Evolutionary conservation across 2,329 filamentous ascomycete species (phyloP).

Genomic region (Ophiostoma ulmi): DNA sequence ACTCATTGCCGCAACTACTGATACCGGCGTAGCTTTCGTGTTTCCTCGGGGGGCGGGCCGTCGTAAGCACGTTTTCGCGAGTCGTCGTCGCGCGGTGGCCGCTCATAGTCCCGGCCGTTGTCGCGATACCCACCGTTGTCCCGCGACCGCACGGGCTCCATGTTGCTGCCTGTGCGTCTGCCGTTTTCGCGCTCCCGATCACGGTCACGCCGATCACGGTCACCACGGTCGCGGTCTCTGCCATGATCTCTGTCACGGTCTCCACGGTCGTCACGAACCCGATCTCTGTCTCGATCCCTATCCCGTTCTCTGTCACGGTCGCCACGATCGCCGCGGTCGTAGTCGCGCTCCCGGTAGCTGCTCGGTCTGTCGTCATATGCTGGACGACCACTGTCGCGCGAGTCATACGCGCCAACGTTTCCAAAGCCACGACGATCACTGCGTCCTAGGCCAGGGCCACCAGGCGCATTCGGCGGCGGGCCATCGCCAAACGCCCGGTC

Average conservation of each 20-base stretch:
- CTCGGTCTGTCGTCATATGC: constrained; percentile 38
- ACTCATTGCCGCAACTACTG: constrained; percentile 37
- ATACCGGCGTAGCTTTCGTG: constrained; percentile 60
- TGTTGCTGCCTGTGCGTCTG: constrained; percentile 33
- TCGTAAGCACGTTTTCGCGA: constrained; percentile 68
- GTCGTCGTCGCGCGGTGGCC: constrained; percentile 51
- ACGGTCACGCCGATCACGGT: constrained; percentile 11
- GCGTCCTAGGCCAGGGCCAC: constrained; percentile 43
- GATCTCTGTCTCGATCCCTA: constrained; percentile 27
- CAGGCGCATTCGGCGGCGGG: constrained; percentile 40
- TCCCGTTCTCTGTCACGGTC: constrained; percentile 40
- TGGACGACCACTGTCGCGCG: constrained; percentile 33
- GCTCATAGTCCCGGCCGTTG: constrained; percentile 45
- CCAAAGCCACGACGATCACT: constrained; percentile 43
- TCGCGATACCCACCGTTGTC: constrained; percentile 23
- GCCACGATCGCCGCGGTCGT: constrained; percentile 35
- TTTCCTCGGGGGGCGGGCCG: constrained; percentile 74
- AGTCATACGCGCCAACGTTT: constrained; percentile 43
- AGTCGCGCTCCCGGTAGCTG: constrained; percentile 46
- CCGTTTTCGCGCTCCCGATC: constrained; percentile 37
- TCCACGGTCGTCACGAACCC: constrained; percentile 39
- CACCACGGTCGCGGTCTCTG: constrained; percentile 37
- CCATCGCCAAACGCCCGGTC: constrained; percentile 39
- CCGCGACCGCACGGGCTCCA: constrained; percentile 30
- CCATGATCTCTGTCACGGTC: constrained; percentile 27